Evolutionary conservation across 129 eudicot genomes (phyloP).

Genomic region (Artemisia tridentata): DNA sequence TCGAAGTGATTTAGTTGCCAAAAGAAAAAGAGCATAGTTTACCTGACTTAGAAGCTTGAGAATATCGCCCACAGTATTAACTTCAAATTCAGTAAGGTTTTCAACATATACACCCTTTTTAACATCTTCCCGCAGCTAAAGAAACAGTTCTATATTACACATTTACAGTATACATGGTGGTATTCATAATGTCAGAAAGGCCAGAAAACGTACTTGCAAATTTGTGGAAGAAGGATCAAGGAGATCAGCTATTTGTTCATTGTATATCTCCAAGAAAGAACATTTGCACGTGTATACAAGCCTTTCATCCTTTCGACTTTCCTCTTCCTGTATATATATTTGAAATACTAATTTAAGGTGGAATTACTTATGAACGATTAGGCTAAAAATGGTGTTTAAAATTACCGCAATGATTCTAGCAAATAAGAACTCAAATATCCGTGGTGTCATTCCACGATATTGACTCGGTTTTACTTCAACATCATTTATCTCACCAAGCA

Average conservation of each 20-base stretch:
- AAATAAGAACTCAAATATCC: conserved; percentile 88
- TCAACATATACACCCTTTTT: conserved; percentile 87
- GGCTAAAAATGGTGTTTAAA: conserved; percentile 1
- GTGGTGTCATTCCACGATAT: conserved; percentile 92
- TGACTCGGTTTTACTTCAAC: conserved; percentile 67
- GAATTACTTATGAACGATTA: background rate
- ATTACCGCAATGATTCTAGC: conserved; percentile 79
- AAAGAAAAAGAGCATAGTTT: background rate
- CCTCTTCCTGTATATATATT: conserved; percentile 59
- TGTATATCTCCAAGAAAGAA: conserved; percentile 88
- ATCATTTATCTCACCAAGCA: conserved; percentile 86
- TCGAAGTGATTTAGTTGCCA: background rate
- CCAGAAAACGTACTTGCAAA: conserved; percentile 57
- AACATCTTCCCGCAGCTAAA: conserved; percentile 79
- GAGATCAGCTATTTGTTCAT: conserved; percentile 91
- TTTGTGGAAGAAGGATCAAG: conserved; percentile 93
- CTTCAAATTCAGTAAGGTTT: conserved; percentile 83
- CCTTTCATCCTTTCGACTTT: conserved; percentile 80
- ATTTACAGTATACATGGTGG: background rate
- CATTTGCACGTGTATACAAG: conserved; percentile 75
- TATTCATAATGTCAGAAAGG: background rate
- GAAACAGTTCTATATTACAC: background rate
- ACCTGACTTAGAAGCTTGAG: conserved; percentile 82
- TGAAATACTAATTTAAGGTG: background rate
- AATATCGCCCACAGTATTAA: conserved; percentile 71